Conservation (phyloP, 495 filamentous ascomycete genomes). For the Parmelia sp. region DNA sequence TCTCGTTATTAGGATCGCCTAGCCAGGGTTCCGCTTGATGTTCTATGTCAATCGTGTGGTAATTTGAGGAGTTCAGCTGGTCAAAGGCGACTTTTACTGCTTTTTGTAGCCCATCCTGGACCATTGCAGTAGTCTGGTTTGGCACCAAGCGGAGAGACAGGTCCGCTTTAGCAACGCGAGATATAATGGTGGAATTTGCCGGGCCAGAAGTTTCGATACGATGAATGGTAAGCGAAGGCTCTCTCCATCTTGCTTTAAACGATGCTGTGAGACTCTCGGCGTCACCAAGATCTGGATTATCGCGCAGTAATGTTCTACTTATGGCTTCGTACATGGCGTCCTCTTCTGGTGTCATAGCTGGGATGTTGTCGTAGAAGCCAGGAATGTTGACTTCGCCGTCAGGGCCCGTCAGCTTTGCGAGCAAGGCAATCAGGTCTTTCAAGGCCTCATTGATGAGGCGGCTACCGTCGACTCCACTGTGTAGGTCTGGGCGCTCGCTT, state of each 20-base stretch:
- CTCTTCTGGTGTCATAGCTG: constrained; percentile 68
- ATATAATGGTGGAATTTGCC: constrained; percentile 75
- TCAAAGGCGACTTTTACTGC: constrained; percentile 69
- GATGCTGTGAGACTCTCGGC: constrained; percentile 63
- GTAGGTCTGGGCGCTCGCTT: constrained; percentile 80
- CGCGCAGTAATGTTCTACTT: constrained; percentile 61
- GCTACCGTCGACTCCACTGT: constrained; percentile 93
- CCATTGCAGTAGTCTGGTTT: constrained; percentile 73
- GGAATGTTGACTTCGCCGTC: constrained; percentile 54
- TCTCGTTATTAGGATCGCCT: constrained; percentile 81
- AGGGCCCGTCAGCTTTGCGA: constrained; percentile 68
- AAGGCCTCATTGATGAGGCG: constrained; percentile 80
- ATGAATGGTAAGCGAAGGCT: constrained; percentile 89
- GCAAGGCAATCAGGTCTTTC: constrained; percentile 77
- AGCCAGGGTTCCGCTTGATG: constrained; percentile 96
- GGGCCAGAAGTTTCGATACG: constrained; percentile 70
- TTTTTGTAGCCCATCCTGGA: constrained; percentile 57
- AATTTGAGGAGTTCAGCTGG: constrained; percentile 68
- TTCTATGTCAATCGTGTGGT: constrained; percentile 74
- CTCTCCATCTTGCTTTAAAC: constrained; percentile 91
- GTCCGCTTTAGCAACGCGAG: constrained; percentile 73
- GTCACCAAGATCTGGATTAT: constrained; percentile 61
- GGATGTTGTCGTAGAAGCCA: constrained; percentile 78
- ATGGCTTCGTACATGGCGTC: constrained; percentile 79
- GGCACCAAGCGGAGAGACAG: constrained; percentile 90